Percentiles rank a stretch among this genome's conserved stretches.
phyloP scores from a whole-genome alignment of 1,284 basidiomycete genomes.

The Clitocybe nebularis region DNA sequence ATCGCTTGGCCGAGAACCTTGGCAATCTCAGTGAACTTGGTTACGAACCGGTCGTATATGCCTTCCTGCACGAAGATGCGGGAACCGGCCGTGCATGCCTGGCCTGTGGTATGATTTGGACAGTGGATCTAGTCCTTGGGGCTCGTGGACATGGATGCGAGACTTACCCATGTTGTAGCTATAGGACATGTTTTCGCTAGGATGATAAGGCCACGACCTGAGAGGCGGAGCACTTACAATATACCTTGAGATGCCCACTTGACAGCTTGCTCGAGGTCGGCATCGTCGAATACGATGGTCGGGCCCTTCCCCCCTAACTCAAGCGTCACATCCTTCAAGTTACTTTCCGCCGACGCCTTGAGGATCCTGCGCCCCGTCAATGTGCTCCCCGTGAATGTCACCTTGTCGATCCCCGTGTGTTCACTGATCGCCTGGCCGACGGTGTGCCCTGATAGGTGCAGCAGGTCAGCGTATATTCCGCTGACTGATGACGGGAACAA shows the following conservation, averaged over 20 bases:
- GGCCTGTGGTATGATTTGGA: too few relatives aligned
- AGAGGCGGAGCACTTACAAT: conserved; percentile 45
- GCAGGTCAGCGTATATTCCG: conserved; percentile 87
- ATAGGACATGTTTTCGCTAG: conserved; percentile 18
- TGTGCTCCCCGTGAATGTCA: conserved; percentile 68
- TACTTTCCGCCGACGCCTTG: conserved; percentile 70
- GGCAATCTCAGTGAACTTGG: conserved; percentile 56
- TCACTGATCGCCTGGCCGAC: conserved; percentile 54
- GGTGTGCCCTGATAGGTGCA: conserved; percentile 59
- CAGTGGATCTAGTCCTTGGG: too few relatives aligned
- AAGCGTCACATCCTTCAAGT: conserved; percentile 80
- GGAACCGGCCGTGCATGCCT: conserved; percentile 85
- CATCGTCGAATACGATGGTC: conserved; percentile 75
- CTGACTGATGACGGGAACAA: conserved; percentile 44
- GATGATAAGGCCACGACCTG: conserved; percentile 26
- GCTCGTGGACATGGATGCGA: not conserved
- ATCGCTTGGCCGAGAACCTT: conserved; percentile 45
- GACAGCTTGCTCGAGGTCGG: conserved; percentile 74
- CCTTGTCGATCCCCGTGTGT: conserved; percentile 61
- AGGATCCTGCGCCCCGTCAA: conserved; percentile 76
- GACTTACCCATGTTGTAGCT: not conserved
- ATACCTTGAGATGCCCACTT: conserved; percentile 80
- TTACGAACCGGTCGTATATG: conserved; percentile 78
- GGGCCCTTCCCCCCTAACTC: conserved; percentile 88
- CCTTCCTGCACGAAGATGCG: conserved; percentile 82